Evolutionary conservation across 75 land plant genomes (phyloP).

Genomic region (Cunninghamia lanceolata): DNA sequence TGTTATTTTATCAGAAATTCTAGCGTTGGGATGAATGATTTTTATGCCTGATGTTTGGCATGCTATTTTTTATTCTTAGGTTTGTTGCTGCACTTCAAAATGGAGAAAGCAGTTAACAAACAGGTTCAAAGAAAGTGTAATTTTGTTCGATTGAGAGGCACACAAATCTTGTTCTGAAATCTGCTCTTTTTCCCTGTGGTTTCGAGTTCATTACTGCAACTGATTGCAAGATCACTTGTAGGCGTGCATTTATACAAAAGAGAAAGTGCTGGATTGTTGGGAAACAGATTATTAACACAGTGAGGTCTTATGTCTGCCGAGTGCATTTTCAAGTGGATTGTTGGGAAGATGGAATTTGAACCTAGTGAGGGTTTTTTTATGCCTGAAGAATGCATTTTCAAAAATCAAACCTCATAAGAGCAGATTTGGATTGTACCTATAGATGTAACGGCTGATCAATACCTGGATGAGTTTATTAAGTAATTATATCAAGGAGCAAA

Average conservation of each 20-base stretch:
- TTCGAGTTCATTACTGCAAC: background rate
- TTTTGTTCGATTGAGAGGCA: background rate
- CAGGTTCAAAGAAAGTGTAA: background rate
- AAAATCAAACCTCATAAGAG: background rate
- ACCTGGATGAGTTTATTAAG: background rate
- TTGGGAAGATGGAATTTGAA: background rate
- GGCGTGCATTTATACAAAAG: background rate
- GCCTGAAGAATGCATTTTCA: background rate
- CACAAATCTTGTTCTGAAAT: background rate
- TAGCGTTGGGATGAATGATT: background rate
- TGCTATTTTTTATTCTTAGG: background rate
- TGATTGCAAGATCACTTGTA: background rate
- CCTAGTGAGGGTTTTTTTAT: background rate
- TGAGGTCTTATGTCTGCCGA: background rate
- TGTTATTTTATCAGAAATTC: conserved; percentile 73
- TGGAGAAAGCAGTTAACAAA: background rate
- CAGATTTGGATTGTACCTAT: background rate
- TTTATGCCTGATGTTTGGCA: background rate
- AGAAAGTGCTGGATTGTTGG: background rate
- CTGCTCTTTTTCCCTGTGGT: background rate
- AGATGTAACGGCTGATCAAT: background rate
- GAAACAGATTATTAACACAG: background rate
- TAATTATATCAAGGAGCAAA: background rate
- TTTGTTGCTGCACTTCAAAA: background rate
- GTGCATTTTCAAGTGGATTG: background rate